These are phyloP conservation scores for Nymphaea colorata DNA, from an alignment of 164 flowering plant species.

Conservation along the genomic window DNA sequence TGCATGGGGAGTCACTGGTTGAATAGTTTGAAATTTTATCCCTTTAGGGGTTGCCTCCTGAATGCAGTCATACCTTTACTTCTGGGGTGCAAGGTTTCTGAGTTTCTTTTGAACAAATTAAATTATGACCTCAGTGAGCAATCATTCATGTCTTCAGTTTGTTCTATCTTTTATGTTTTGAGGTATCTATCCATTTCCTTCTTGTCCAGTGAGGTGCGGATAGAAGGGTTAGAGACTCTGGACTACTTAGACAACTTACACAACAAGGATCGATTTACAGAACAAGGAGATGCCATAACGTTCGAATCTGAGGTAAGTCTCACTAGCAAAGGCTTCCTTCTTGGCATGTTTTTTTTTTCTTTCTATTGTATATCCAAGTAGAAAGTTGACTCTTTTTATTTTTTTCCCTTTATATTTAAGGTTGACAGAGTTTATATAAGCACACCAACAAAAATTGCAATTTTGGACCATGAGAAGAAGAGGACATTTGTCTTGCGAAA, in stretches of 20 bases:
- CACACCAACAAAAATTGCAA: slow-evolving; percentile 86
- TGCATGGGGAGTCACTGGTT: no score
- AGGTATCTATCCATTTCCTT: neutral
- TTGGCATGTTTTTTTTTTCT: neutral
- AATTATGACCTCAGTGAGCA: no score
- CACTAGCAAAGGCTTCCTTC: neutral
- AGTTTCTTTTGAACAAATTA: no score
- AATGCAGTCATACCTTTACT: no score
- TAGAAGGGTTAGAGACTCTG: slow-evolving; percentile 88
- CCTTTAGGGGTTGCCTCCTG: no score
- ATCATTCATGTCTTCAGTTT: no score
- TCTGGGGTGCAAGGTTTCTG: no score
- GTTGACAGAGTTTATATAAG: slow-evolving; percentile 39
- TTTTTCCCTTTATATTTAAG: slow-evolving; percentile 3
- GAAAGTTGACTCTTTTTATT: no score
- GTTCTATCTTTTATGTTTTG: neutral
- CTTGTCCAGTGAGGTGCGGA: slow-evolving; percentile 75
- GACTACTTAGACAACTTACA: slow-evolving; percentile 81
- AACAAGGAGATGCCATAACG: slow-evolving; percentile 81
- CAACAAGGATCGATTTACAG: slow-evolving; percentile 68
- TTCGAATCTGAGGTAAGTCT: slow-evolving; percentile 13
- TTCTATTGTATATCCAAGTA: neutral
- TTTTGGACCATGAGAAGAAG: slow-evolving; percentile 85
- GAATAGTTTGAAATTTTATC: no score
- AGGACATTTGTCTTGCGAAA: slow-evolving; percentile 65